phyloP scores from a whole-genome alignment of 495 filamentous ascomycete genomes.

The Hypomontagnella submonticulosa region DNA sequence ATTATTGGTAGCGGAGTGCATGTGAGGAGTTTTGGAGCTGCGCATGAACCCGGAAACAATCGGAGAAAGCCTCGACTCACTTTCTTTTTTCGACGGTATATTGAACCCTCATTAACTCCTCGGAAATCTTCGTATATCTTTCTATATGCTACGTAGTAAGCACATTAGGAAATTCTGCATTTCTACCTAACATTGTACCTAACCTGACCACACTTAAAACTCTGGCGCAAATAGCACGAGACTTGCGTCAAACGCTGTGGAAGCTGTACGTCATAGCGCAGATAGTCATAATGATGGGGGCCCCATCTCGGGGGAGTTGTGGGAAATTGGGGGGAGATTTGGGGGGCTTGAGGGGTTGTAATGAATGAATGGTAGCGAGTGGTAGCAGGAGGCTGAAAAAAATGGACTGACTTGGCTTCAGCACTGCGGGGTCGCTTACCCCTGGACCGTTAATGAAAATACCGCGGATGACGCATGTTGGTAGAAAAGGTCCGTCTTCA shows the following conservation, averaged over 20 bases:
- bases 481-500: constrained; percentile 11
- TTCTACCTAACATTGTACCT: constrained; percentile 24
- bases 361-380: constrained; percentile 5
- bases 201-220: background rate
- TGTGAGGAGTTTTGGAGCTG: constrained; percentile 15
- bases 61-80: constrained; percentile 19
- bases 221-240: constrained; percentile 4
- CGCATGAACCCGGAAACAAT: constrained; percentile 31
- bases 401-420: background rate
- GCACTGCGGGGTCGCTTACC: constrained; percentile 26
- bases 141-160: constrained; percentile 30
- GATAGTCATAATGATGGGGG: constrained; percentile 16
- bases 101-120: background rate
- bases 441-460: constrained; percentile 10
- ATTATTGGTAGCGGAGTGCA: constrained; percentile 21
- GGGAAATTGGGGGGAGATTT: constrained; percentile 1
- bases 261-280: constrained; percentile 31
- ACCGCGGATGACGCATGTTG: constrained; percentile 19
- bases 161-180: constrained; percentile 24
- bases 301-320: constrained; percentile 16
- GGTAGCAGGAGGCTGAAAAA: constrained; percentile 24
- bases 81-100: background rate
- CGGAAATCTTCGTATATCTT: background rate
- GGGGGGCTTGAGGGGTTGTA: constrained; percentile 4
- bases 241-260: background rate